These are phyloP conservation scores for Lactifluus hygrophoroides DNA, from an alignment of 768 basidiomycete species.

Conservation along the genomic window DNA sequence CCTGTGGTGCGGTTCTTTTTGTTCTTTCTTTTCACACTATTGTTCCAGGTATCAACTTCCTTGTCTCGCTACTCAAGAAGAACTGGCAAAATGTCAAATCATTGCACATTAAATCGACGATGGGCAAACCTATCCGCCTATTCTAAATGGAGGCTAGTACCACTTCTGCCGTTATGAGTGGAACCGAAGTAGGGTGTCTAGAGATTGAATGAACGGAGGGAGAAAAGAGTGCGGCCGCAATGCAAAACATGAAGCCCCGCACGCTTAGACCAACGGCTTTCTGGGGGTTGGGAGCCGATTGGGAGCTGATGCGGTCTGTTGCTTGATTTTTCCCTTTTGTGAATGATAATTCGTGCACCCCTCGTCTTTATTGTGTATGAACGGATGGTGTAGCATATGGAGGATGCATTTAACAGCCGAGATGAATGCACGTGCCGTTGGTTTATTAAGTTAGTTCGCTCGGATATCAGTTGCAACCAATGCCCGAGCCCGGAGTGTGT, in stretches of 20 bases:
- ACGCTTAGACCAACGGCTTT: slow-evolving; percentile 94
- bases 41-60: slow-evolving; percentile 89
- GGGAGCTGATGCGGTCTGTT: slow-evolving; percentile 68
- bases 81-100: slow-evolving; percentile 99
- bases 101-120: slow-evolving; percentile 96
- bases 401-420: too few relatives aligned
- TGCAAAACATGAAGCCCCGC: slow-evolving; percentile 96
- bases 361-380: neutral
- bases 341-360: neutral
- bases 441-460: too few relatives aligned
- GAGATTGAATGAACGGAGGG: slow-evolving; percentile 23
- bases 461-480: too few relatives aligned
- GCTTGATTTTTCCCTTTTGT: slow-evolving; percentile 4
- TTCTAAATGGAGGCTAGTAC: slow-evolving; percentile 47
- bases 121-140: slow-evolving; percentile 96
- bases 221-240: slow-evolving; percentile 37
- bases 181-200: slow-evolving; percentile 20
- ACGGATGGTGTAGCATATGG: neutral
- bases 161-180: neutral
- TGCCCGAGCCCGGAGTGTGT: too few relatives aligned
- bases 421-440: too few relatives aligned
- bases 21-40: neutral
- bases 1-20: neutral
- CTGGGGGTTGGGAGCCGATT: slow-evolving; percentile 61
- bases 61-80: slow-evolving; percentile 98